Evolutionary conservation across 2,329 filamentous ascomycete species (phyloP).

Genomic region (Akanthomyces lecanii): DNA sequence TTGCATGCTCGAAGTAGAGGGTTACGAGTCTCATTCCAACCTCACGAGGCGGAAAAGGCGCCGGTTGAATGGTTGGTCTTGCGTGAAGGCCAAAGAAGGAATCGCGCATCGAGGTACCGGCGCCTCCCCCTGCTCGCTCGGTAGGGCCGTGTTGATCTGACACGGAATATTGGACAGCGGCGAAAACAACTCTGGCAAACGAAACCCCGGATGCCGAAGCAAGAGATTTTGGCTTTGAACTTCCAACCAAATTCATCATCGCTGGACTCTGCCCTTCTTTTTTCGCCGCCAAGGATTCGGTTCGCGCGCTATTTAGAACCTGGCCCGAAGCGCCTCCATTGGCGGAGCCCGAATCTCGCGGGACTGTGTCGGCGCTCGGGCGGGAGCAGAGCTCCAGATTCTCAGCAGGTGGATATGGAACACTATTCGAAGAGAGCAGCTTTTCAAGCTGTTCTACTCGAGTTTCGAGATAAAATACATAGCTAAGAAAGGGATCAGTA

Average conservation of each 20-base stretch:
- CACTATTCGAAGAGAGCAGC: slow-evolving; percentile 63
- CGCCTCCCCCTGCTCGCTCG: slow-evolving; percentile 25
- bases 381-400: slow-evolving; percentile 62
- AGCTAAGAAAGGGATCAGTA: slow-evolving; percentile 45
- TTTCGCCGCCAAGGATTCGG: slow-evolving; percentile 30
- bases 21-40: slow-evolving; percentile 69
- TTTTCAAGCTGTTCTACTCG: slow-evolving; percentile 79
- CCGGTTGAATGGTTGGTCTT: slow-evolving; percentile 79
- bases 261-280: slow-evolving; percentile 32
- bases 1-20: slow-evolving; percentile 93
- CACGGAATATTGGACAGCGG: slow-evolving; percentile 75
- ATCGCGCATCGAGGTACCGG: slow-evolving; percentile 81
- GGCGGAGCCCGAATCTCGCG: slow-evolving; percentile 22
- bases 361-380: slow-evolving; percentile 32
- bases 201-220: slow-evolving; percentile 88
- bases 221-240: slow-evolving; percentile 74
- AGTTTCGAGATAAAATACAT: slow-evolving; percentile 92
- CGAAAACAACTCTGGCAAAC: slow-evolving; percentile 90
- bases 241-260: slow-evolving; percentile 73
- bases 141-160: slow-evolving; percentile 52
- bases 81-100: slow-evolving; percentile 97
- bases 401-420: slow-evolving; percentile 67
- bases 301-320: slow-evolving; percentile 21
- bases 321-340: slow-evolving; percentile 30
- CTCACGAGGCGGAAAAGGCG: slow-evolving; percentile 74